Conservation (phyloP, 768 basidiomycete species). For the Suillus paluster region DNA sequence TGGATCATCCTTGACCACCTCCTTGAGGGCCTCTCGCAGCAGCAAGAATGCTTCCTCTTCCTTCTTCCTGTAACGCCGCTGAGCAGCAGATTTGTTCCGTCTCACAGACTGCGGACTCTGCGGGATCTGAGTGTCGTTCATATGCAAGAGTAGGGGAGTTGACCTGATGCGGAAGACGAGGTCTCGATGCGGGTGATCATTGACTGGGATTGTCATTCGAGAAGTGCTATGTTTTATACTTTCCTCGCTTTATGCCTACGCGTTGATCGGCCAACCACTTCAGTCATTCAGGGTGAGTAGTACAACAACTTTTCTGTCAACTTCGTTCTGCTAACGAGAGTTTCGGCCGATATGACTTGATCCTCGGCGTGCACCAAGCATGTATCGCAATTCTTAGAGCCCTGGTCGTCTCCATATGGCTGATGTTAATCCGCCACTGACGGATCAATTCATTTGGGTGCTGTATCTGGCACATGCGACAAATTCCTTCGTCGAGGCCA, state of each 20-base stretch:
- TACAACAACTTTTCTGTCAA: background rate
- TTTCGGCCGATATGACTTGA: background rate
- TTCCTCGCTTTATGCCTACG: background rate
- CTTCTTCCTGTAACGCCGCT: constrained; percentile 5
- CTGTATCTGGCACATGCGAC: background rate
- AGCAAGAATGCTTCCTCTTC: background rate
- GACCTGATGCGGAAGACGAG: background rate
- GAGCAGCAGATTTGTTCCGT: background rate
- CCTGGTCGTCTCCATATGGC: background rate
- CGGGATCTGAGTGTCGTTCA: background rate
- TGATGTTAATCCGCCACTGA: background rate
- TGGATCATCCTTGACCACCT: background rate
- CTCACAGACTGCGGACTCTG: background rate
- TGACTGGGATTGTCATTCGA: background rate
- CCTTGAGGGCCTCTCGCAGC: background rate
- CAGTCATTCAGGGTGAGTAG: background rate
- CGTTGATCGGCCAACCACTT: background rate
- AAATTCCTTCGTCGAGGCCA: background rate
- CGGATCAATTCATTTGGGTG: background rate
- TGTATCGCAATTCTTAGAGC: no score
- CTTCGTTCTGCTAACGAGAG: background rate
- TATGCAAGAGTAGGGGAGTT: background rate
- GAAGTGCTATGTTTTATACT: background rate
- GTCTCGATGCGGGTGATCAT: no score
- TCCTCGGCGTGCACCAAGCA: no score